These are phyloP conservation scores for Fusarium cicatricum DNA, from an alignment of 2,329 filamentous ascomycete genomes.

Conservation along the genomic window DNA sequence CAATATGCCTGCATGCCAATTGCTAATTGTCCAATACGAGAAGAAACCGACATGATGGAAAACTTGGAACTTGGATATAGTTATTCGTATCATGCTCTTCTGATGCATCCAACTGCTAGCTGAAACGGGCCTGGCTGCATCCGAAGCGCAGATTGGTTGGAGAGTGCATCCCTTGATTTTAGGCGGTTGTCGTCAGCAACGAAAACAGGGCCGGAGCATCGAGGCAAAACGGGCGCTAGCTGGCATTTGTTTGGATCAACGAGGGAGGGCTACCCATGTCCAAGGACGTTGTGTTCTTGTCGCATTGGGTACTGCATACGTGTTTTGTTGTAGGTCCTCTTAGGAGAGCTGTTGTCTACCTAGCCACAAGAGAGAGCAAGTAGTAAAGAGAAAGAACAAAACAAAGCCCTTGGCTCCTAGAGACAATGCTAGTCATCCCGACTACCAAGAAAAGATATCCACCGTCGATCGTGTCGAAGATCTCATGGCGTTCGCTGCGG, in stretches of 20 bases:
- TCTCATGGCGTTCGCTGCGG: constrained; percentile 1
- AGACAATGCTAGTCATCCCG: neutral
- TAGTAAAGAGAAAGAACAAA: neutral
- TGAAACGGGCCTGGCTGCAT: constrained; percentile 18
- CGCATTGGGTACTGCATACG: neutral
- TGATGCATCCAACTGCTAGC: constrained; percentile 1
- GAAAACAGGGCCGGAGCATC: constrained; percentile 32
- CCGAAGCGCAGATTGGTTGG: constrained; percentile 9
- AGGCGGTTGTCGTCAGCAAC: constrained; percentile 38
- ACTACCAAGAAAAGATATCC: constrained; percentile 5
- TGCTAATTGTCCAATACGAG: neutral
- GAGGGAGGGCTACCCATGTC: constrained; percentile 33
- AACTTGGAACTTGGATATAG: too few species aligned
- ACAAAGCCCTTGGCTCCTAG: neutral
- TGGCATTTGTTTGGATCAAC: constrained; percentile 20
- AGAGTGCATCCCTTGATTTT: constrained; percentile 16
- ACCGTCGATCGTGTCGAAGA: constrained; percentile 16
- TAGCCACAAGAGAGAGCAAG: neutral
- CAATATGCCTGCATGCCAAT: neutral
- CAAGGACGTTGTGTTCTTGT: constrained; percentile 11
- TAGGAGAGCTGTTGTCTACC: neutral
- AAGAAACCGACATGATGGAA: too few species aligned
- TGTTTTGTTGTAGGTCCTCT: too few species aligned
- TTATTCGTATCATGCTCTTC: neutral
- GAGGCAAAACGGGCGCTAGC: constrained; percentile 10